Conservation (phyloP, 2,329 filamentous ascomycete species). For the Huntiella omanensis region DNA sequence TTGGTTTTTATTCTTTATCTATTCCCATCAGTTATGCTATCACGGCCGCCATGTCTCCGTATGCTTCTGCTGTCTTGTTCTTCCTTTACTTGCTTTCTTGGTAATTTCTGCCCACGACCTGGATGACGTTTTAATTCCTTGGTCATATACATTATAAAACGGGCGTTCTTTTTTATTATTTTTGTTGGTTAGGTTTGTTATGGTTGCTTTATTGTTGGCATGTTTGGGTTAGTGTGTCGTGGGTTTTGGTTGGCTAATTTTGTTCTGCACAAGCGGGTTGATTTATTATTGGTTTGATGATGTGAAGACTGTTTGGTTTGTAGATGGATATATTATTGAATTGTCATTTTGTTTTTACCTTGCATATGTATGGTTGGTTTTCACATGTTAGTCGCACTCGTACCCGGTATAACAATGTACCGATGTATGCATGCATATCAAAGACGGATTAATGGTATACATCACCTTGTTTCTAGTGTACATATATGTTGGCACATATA, state of each 20-base stretch:
- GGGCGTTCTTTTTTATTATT: slow-evolving; percentile 6
- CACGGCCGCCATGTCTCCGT: background rate
- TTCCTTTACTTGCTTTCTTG: slow-evolving; percentile 12
- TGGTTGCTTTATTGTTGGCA: background rate
- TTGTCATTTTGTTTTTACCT: slow-evolving; percentile 11
- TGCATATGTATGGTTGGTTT: background rate
- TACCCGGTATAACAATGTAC: background rate
- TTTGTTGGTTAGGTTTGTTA: slow-evolving; percentile 1
- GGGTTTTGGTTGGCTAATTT: slow-evolving; percentile 5
- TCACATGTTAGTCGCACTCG: background rate
- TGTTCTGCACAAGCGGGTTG: background rate
- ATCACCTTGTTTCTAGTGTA: too few species aligned
- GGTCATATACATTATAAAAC: slow-evolving; percentile 3
- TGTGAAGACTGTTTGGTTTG: too few species aligned
- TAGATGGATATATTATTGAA: slow-evolving; percentile 10
- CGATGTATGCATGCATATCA: too few species aligned
- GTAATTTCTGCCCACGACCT: slow-evolving; percentile 3
- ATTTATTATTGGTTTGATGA: too few species aligned
- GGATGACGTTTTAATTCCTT: slow-evolving; percentile 1
- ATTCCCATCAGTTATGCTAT: slow-evolving; percentile 2
- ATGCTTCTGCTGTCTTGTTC: slow-evolving; percentile 10
- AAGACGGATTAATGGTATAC: too few species aligned
- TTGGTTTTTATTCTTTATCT: slow-evolving; percentile 2
- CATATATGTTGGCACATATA: too few species aligned
- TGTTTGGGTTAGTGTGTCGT: slow-evolving; percentile 1